A percentile compares a stretch with the other conserved stretches of the same genome.
These are phyloP conservation scores for Zanthoxylum bungeanum DNA, from an alignment of 345 rosid genomes.

Conservation along the genomic window DNA sequence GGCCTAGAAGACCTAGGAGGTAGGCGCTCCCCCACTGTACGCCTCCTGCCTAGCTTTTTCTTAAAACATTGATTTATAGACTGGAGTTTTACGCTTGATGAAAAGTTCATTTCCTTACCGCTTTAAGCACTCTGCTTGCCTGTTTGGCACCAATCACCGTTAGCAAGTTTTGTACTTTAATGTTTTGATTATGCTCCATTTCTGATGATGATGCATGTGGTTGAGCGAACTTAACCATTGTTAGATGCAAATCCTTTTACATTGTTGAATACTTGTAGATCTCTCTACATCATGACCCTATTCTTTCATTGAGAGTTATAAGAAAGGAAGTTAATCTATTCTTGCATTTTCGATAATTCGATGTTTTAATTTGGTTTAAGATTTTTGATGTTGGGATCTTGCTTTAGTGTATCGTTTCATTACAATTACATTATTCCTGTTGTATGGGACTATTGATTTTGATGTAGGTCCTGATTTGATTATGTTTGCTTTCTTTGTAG, in stretches of 20 bases:
- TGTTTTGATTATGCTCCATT: not conserved
- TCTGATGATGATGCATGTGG: not conserved
- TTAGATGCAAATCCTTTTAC: not conserved
- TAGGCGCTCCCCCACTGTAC: no score
- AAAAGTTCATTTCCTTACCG: not conserved
- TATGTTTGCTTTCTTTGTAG: not conserved
- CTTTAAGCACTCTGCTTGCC: not conserved
- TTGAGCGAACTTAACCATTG: not conserved
- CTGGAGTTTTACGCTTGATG: not conserved
- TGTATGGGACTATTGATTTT: not conserved
- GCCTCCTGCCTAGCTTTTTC: no score
- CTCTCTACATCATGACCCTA: not conserved
- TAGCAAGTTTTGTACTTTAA: not conserved
- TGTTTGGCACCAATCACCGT: no score
- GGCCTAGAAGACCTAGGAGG: no score
- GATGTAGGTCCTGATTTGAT: not conserved
- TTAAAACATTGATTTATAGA: no score
- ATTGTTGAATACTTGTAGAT: not conserved
- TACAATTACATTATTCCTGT: not conserved
- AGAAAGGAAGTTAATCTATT: no score
- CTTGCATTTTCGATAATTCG: no score
- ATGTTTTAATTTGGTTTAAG: not conserved
- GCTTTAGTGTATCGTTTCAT: not conserved
- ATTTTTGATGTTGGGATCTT: not conserved
- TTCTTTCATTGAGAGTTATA: not conserved